Percentiles rank a stretch among this genome's conserved stretches.
Evolutionary conservation across 768 basidiomycete species (phyloP).

Genomic region (Lyophyllum shimeji): DNA sequence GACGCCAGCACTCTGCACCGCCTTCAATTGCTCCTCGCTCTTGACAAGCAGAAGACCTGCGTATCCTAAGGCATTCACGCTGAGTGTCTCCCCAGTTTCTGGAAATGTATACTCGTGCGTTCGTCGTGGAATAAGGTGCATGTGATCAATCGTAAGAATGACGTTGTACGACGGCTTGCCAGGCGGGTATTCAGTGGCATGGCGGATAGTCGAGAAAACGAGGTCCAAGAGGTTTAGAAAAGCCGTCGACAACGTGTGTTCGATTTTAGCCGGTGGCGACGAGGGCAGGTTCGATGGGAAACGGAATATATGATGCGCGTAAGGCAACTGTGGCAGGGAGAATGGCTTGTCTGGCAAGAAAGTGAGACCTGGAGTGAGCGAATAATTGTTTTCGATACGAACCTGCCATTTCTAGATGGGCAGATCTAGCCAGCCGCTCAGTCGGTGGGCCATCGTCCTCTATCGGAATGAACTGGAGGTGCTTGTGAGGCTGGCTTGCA

Average conservation of each 20-base stretch:
- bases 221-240: constrained; percentile 80
- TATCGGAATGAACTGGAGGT: constrained; percentile 81
- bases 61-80: constrained; percentile 86
- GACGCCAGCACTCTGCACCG: constrained; percentile 62
- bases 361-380: not conserved
- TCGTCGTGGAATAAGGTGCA: constrained; percentile 82
- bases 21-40: constrained; percentile 73
- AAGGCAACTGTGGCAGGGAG: constrained; percentile 63
- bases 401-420: constrained; percentile 62
- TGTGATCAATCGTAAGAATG: constrained; percentile 76
- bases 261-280: constrained; percentile 43
- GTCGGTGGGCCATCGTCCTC: constrained; percentile 71
- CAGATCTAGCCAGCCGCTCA: constrained; percentile 62
- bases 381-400: constrained; percentile 9
- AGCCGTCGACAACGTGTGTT: constrained; percentile 49
- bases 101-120: constrained; percentile 55
- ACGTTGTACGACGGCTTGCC: constrained; percentile 82
- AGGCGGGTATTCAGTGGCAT: constrained; percentile 58
- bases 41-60: constrained; percentile 89
- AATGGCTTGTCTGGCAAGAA: constrained; percentile 65
- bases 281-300: constrained; percentile 44
- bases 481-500: constrained; percentile 89
- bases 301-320: constrained; percentile 79
- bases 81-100: constrained; percentile 56
- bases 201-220: constrained; percentile 68